A percentile compares a stretch with the other conserved stretches of the same genome.
These are phyloP conservation scores for Lagerstroemia fauriei DNA, from an alignment of 441 rosid species.

Conservation along the genomic window DNA sequence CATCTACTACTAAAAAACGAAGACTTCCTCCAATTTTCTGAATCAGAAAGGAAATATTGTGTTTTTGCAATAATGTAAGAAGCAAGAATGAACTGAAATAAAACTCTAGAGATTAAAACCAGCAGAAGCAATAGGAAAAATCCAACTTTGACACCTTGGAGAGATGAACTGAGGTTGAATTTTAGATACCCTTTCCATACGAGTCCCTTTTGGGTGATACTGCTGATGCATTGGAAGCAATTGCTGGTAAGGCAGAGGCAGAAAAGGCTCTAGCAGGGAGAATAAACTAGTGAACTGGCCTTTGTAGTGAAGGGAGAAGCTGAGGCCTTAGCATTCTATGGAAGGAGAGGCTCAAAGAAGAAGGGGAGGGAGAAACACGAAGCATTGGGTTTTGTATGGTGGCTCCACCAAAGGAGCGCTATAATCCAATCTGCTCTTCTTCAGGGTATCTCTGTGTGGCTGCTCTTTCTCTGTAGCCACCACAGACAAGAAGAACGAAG, in stretches of 20 bases:
- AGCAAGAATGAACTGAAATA: background rate
- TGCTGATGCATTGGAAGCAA: constrained; percentile 29
- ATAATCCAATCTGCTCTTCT: constrained; percentile 48
- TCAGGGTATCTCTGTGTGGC: background rate
- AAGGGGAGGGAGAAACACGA: constrained; percentile 38
- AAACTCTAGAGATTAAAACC: background rate
- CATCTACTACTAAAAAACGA: background rate
- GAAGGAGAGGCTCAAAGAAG: constrained; percentile 46
- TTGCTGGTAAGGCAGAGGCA: constrained; percentile 45
- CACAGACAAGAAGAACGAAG: no score
- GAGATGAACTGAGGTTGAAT: background rate
- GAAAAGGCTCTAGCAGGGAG: constrained; percentile 51
- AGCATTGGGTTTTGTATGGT: constrained; percentile 48
- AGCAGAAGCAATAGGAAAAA: constrained; percentile 8
- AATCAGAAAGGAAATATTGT: background rate
- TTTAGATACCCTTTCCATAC: constrained; percentile 37
- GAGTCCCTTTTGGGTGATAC: background rate
- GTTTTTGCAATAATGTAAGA: background rate
- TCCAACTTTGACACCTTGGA: background rate
- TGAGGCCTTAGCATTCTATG: constrained; percentile 38
- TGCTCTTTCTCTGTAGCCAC: background rate
- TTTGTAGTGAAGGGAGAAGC: constrained; percentile 38
- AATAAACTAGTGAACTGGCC: constrained; percentile 30
- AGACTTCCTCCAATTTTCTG: background rate
- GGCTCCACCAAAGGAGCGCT: constrained; percentile 42